Base-by-base conservation (phyloP, 2,329 filamentous ascomycete species). In the Corinectria fuckeliana region DNA sequence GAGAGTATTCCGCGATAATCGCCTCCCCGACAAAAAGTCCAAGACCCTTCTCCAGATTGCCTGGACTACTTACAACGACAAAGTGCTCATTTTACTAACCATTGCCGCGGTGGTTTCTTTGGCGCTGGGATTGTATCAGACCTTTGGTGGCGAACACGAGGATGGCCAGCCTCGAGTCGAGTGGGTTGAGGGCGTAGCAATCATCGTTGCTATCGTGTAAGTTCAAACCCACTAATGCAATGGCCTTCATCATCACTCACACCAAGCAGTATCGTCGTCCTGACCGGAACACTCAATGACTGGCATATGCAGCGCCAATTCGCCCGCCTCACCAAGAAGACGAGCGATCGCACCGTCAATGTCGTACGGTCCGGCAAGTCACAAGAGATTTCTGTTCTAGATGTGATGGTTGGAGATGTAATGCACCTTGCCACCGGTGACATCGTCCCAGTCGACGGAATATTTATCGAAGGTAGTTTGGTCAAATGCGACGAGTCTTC, bases 61-160 rank as follows among this genome's bases (percentile, higher is more conserved):
- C 58, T 91, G 88, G 88, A 84, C 84, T 61, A 88, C 89, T 3
- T 91, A 90, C 73, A 89, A 91, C 65, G 90, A 92, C 74, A 90
- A 89, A 64, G 87, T 92, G 32, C 82, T 92, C 36, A 88, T 92
- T 36, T 76, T 92, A 5, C 77, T 92, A 59, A 89, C 88, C 0
- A 81, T 86, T 32, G 89, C 89, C 9, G 90, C 89, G 1, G 78
- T 88, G 10, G 81, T 92, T 10, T 92, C 89, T 0, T 75, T 92
- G 7, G 87, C 86, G 8, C 78, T 92, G 10, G 89, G 90, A 9
- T 77, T 92, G 2, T 92, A 92, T 67, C 85, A 91, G 72, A 88
- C 86, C 0, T 82, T 90, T 41, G 83, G 83, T 26, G 69, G 77
- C 62, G 60, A 81, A 55, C 81, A 82, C 52, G 68, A 74, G 3